Conservation (phyloP, 1,284 basidiomycete genomes). For the Leucoagaricus sp. region DNA sequence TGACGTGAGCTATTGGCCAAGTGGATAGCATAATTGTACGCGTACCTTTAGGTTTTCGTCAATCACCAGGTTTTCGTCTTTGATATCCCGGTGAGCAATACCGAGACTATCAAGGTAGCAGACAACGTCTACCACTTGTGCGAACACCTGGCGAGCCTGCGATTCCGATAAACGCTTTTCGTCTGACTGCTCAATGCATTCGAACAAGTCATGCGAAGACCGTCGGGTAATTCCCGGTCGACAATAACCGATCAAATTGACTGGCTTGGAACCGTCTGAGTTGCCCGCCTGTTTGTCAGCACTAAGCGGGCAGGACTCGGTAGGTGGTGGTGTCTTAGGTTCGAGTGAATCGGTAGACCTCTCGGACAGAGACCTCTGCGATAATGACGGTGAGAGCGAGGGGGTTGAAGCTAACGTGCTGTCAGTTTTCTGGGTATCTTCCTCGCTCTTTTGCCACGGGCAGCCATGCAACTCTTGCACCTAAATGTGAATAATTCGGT, state of each 20-base stretch:
- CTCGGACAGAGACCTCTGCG: constrained; percentile 46
- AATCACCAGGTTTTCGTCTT: constrained; percentile 92
- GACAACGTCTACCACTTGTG: constrained; percentile 86
- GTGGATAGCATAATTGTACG: not conserved
- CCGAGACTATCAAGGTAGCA: constrained; percentile 76
- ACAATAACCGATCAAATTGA: not conserved
- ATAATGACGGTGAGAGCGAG: constrained; percentile 55
- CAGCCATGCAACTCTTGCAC: constrained; percentile 91
- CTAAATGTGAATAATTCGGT: constrained; percentile 39
- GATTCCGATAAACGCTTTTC: constrained; percentile 79
- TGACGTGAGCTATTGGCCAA: constrained; percentile 3
- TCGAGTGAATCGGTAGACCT: constrained; percentile 37
- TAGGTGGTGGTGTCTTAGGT: constrained; percentile 43
- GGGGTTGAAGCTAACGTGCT: constrained; percentile 44
- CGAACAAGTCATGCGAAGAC: constrained; percentile 88
- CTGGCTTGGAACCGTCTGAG: not conserved
- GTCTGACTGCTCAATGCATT: constrained; percentile 87
- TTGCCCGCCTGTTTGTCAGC: constrained; percentile 3
- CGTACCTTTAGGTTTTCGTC: constrained; percentile 70
- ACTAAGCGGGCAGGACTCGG: constrained; percentile 22
- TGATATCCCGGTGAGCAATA: constrained; percentile 90
- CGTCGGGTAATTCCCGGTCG: constrained; percentile 58
- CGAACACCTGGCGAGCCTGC: constrained; percentile 81
- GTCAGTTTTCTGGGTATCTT: constrained; percentile 1
- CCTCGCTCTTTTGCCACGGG: constrained; percentile 66